phyloP scores from a whole-genome alignment of 2,329 filamentous ascomycete species.

The Aspergillus glaucus region DNA sequence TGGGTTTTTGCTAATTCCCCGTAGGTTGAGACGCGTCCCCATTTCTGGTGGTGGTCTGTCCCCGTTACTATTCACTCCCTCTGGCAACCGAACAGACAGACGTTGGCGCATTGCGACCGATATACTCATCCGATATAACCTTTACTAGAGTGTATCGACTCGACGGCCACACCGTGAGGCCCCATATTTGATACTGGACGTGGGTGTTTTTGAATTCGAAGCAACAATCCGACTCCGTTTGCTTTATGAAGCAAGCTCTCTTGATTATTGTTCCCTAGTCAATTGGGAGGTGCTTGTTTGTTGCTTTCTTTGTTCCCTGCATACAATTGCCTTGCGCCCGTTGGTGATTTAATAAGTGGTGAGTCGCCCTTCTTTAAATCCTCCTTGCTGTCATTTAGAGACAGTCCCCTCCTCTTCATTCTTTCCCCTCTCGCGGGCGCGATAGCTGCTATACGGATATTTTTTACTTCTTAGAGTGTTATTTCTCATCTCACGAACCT shows the following conservation, averaged over 20 bases:
- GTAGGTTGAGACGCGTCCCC: conserved; percentile 1
- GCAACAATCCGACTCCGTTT: neutral
- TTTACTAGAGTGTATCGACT: no score
- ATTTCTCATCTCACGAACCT: neutral
- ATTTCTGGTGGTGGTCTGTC: neutral
- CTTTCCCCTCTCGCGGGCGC: neutral
- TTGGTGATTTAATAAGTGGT: neutral
- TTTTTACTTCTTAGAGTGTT: neutral
- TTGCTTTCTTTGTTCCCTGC: neutral
- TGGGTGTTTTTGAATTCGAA: neutral
- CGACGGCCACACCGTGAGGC: no score
- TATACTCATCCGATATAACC: no score
- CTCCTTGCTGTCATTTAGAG: neutral
- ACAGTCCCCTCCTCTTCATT: neutral
- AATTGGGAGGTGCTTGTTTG: neutral
- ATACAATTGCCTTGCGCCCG: neutral
- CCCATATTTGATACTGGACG: neutral
- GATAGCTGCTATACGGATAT: neutral
- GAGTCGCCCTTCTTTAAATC: neutral
- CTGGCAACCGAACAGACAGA: neutral
- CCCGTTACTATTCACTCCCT: neutral
- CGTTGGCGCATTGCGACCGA: neutral
- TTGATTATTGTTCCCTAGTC: neutral
- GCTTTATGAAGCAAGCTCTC: neutral
- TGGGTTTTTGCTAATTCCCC: neutral